Base-by-base conservation (phyloP, 148 eudicot genomes). In the Arbutus unedo region DNA sequence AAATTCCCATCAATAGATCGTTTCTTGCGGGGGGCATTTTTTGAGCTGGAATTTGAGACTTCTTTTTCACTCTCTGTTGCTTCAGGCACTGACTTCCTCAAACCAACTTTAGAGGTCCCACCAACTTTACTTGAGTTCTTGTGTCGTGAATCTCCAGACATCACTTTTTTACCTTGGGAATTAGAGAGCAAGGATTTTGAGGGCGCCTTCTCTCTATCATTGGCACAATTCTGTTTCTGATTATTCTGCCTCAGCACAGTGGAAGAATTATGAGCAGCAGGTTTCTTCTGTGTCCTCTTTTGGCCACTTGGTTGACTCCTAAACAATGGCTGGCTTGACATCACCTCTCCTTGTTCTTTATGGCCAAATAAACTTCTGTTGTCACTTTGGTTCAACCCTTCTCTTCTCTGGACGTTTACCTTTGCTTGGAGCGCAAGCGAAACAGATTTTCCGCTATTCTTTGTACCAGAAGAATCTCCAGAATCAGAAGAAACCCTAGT, bases 361-460 rank as follows among this genome's bases (percentile, higher is more conserved):
- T 83, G 80, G 66, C 87, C 89, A 76, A 83, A 86, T 31, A 80
- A 43, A 71, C 78, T 86, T 83, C 85, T 86, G 81, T 84, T 84
- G n/a, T 85, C 23, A 73, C 78, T 82, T 15, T 85, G 74, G 76
- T 72, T 83, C 85, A 91, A 67, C 41, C 94, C 91, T 88, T 89
- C 99, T 85, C 99, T 87, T 86, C 86, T 96, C 87, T 92, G 98
- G 82, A 96, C 98, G 82, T 96, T 96, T 50, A 88, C 98, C 85
- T 96, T 96, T 16, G 99, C 99, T 88, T 94, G 98, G 66, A 96
- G 82, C 14, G 99, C 99, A 77, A 96, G 95, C 41, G 99, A 96
- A 75, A 96, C 78, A 41, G 96, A 94, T 81, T 91, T 96, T 48
- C 92, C 92, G 53, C 88, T 93, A 72, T 77, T 89, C 79, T 89